Base-by-base conservation (phyloP, 768 basidiomycete genomes). In the Mycena sanguinolenta region DNA sequence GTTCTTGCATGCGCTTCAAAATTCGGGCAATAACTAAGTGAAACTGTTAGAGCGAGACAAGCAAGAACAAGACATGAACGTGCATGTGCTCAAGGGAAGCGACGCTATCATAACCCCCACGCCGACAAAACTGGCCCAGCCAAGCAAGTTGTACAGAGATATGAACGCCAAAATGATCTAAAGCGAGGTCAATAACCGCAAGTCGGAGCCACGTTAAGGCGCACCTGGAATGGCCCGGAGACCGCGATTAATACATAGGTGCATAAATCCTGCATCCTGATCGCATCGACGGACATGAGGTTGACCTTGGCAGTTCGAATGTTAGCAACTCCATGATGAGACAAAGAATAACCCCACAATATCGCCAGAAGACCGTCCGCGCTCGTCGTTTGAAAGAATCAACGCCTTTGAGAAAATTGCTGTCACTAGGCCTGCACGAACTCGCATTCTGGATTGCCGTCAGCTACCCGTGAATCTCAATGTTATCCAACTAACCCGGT, bases 61-160 rank as follows among this genome's bases (percentile, higher is more conserved):
- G 21, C 30, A 50, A 27, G 13, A 58, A 28, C 39, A n/a, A 62
- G 23, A 39, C 27, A 19, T 50, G 36, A 14, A 59, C 83, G 63
- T 71, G 85, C 86, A 76, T 0, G 92, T 92, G 70, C 92, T 94
- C 55, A 94, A 73, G 3, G 94, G 94, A 67, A 95, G 84, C 2
- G 92, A 93, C 60, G 95, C 75, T n/a, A 94, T 79, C 95, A 97
- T 96, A 76, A 97, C 89, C 0, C 85, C 94, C 1, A 97, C 93
- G 7, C 96, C 96, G 42, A 95, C 92, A 74, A 96, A 96, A 0
- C 95, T 92, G 10, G 94, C 87, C 95, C 95, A 97, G 8, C 96
- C 97, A 30, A 98, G 88, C 23, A 99, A 89, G 70, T 90, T 88
- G 79, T 97, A 97, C 16, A 99, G 85, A 3, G 94, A 96, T 28